A percentile compares a stretch with the other conserved stretches of the same genome.
Conservation (phyloP, 805 yeast species). For the Barnettozyma sp. region DNA sequence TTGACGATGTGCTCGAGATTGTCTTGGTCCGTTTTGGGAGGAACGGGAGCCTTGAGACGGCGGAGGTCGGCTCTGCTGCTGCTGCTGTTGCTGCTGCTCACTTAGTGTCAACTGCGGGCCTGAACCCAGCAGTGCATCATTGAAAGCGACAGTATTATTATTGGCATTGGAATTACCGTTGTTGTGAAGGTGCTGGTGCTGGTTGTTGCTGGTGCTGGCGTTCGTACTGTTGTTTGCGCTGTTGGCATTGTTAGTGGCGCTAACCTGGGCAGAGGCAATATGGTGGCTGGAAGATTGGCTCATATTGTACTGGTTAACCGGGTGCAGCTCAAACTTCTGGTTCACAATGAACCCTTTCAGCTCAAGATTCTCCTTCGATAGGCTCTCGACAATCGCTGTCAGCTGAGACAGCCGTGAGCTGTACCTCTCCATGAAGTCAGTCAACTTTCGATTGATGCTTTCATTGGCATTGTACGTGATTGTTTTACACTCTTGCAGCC, state of each 20-base stretch:
- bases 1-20: slow-evolving; percentile 21
- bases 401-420: slow-evolving; percentile 20
- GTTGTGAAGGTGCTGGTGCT: too few species aligned
- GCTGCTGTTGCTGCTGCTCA: slow-evolving; percentile 15
- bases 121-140: slow-evolving; percentile 8
- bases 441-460: slow-evolving; percentile 18
- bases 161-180: too few species aligned
- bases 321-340: slow-evolving; percentile 24
- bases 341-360: slow-evolving; percentile 17
- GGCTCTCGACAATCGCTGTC: slow-evolving; percentile 18
- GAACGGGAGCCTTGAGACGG: slow-evolving; percentile 1
- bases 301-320: slow-evolving; percentile 29
- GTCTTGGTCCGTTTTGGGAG: slow-evolving; percentile 13
- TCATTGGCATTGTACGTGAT: slow-evolving; percentile 19
- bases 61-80: too few species aligned
- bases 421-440: slow-evolving; percentile 20
- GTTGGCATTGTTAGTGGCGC: background rate
- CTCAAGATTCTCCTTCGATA: slow-evolving; percentile 25
- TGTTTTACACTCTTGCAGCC: slow-evolving; percentile 19
- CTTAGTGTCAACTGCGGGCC: slow-evolving; percentile 4
- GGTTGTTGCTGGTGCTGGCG: too few species aligned
- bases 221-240: slow-evolving; percentile 18
- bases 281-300: too few species aligned
- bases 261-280: slow-evolving; percentile 8
- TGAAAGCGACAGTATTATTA: too few species aligned